Base-by-base conservation (phyloP, 805 yeast genomes). In the Yarrowia osloensis region DNA sequence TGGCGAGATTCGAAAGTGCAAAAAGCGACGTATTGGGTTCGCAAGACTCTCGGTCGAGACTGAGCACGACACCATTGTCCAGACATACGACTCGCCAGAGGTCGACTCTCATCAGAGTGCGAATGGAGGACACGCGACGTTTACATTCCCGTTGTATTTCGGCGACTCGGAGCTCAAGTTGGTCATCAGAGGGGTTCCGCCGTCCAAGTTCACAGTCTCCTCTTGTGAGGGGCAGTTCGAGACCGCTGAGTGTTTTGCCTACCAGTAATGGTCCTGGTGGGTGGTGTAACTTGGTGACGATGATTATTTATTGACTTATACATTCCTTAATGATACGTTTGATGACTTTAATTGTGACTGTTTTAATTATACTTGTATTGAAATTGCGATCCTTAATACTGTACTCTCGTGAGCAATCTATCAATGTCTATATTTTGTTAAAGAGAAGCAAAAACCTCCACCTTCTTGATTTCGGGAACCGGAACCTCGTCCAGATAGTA, bases 401-500 rank as follows among this genome's bases (percentile, higher is more conserved):
- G n/a, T n/a, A n/a, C n/a, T n/a, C n/a, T n/a, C n/a, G n/a, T n/a
- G n/a, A n/a, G n/a, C n/a, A 4, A 11, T 52, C 31, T 22, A 52
- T 52, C 19, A 33, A 13, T 33, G 3, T 37, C 4, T 31, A 50
- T 29, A 31, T 24, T 5, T 2, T 4, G 5, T 35, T 17, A 57
- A 0, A 61, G 42, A 19, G 74, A 72, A 21, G 76, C 75, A 54
- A 72, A 67, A 4, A 72, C 74, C 22, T 73, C 73, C 78, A 90
- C 90, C 9, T 84, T 88, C 49, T 80, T 80, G 68, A 91, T 84
- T 13, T 72, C 77, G 0, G 97, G 97, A 26, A 82, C 81, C 1
- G 94, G 91, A 44, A 88, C 88, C 75, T 87, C 94, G 11, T 90
- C 90, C 37, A 90, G 82, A 69, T 85, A 81, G 72, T 91, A 94